Base-by-base conservation (phyloP, 495 filamentous ascomycete species). In the Filosporella fistucella region DNA sequence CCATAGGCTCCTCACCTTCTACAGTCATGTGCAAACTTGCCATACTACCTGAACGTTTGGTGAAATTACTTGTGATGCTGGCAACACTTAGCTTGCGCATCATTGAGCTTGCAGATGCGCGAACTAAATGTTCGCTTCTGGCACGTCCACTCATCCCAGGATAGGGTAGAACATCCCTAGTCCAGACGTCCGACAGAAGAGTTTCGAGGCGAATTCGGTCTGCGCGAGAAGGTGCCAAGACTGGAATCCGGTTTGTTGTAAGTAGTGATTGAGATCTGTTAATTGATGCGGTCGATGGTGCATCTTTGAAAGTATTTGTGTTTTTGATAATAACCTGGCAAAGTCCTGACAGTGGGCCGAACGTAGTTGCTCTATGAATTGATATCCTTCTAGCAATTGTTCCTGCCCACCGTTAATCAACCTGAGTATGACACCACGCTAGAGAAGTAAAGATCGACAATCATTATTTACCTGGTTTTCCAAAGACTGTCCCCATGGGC, bases 291-390 rank as follows among this genome's bases (percentile, higher is more conserved):
- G 63, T 57, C n/a, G 65, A 57, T 22, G 68, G 26, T 21, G 62
- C 63, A 39, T 81, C 78, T 49, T 85, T 82, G 20, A 80, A 73
- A 16, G 77, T 80, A 59, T 84, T 81, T 1, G 93, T 96, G 55
- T 94, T 95, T 57, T 86, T 90, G 59, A 98, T 89, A 29, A 95
- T 86, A 32, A 96, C 83, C 55, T 91, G 84, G 66, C 63, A 80
- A 36, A 74, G 68, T 45, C 76, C 71, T 12, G 74, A 76, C 58
- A 72, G 82, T 23, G 75, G 75, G 10, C 82, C 71, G 55, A 86
- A 69, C 4, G 87, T 82, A 11, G 82, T 77, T 18, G 86, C 77
- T 30, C 87, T 77, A 54, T 91, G 86, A 57, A 95, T 82, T 7
- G 90, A 95, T 54, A 89, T 80, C 54, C 83, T 78, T 47, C 89